Evolutionary conservation across 78 protist species (phyloP), one percentile per base, ranked within the genome.

Genomic region (Speleostelium caveatum): DNA sequence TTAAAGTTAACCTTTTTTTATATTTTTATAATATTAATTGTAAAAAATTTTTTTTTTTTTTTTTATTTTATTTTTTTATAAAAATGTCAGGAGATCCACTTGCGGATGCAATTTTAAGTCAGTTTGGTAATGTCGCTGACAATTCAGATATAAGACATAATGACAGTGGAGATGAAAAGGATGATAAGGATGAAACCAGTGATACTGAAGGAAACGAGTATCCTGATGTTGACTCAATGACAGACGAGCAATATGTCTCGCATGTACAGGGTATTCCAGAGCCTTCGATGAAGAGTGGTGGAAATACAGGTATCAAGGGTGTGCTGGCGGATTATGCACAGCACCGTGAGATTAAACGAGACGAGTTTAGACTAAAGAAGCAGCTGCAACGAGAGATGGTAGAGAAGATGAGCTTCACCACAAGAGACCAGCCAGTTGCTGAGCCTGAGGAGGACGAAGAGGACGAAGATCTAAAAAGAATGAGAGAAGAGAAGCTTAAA

Each of bases 261-360:
- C 51, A 49, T 35, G 53, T 72, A n/a, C 63, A 45, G 22, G 39
- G 30, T 14, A 60, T 42, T 38, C 33, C 30, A 33, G 33, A 74
- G 38, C 60, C 71, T 58, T 28, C 30, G 16, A 59, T 38, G 2
- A 55, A 62, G 21, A 19, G 65, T 7, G 79, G 91, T 53, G 91
- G 91, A 42, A 83, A 83, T 42, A 83, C 91, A 36, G 91, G 91
- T 83, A 61, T 83, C 1, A 83, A 83, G 26, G 91, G 91, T 83
- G 91, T 83, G 4, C 22, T 83, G 28, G 68, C 74, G 21, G 91
- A 83, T 30, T 83, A 83, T 69, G 91, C 91, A 28, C 75, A 83
- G 51, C 58, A 39, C 41, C 45, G 75, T 30, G 79, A 83, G 32
- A 33, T 63, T 14, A 22, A 83, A 42, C 53, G 67, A 83, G 73